These are phyloP conservation scores for Fomitopsis palustris DNA, from an alignment of 1,284 basidiomycete species.

Conservation along the genomic window DNA sequence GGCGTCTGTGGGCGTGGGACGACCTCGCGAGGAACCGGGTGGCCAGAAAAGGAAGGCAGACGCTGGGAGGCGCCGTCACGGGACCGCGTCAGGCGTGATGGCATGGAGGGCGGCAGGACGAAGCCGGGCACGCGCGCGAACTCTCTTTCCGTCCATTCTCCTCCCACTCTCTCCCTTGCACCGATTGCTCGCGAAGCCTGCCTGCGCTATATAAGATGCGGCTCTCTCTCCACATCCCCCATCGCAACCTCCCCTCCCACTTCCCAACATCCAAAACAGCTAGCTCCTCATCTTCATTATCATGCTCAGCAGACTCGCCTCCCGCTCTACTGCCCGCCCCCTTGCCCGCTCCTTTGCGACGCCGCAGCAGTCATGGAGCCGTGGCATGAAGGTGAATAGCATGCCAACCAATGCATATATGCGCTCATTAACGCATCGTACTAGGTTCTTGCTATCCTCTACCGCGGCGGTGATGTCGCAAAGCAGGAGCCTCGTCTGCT, in stretches of 20 bases:
- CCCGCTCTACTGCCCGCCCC: conserved; percentile 4
- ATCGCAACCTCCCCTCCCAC: neutral
- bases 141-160: neutral
- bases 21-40: neutral
- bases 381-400: conserved; percentile 6
- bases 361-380: conserved; percentile 2
- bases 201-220: neutral
- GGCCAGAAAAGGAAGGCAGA: neutral
- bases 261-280: neutral
- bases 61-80: neutral
- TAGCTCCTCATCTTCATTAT: neutral
- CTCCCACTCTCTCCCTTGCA: neutral
- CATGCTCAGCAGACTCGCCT: conserved; percentile 9
- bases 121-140: neutral
- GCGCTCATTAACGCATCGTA: neutral
- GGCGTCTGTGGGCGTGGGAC: neutral
- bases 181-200: neutral
- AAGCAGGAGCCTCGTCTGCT: conserved; percentile 80
- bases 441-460: conserved; percentile 81
- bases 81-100: neutral
- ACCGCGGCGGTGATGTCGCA: conserved; percentile 73
- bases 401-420: neutral
- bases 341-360: conserved; percentile 2
- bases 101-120: neutral
- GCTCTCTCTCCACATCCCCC: neutral